Evolutionary conservation across 768 basidiomycete genomes (phyloP).

Genomic region (Artomyces pyxidatus): DNA sequence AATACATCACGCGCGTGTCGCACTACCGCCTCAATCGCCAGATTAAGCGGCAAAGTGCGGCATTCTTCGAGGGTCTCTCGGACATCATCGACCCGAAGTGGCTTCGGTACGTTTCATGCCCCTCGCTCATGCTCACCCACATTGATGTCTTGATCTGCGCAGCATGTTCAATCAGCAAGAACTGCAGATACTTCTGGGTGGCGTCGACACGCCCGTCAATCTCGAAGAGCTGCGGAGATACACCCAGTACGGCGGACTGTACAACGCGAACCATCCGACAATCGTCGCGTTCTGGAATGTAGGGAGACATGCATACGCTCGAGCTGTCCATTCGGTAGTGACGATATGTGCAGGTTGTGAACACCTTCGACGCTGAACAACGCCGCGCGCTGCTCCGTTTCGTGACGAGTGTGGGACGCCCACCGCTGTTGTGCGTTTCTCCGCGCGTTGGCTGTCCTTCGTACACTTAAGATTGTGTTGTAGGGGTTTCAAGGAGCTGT

Average conservation of each 20-base stretch:
- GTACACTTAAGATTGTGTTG: not conserved
- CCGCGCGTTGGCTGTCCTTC: not conserved
- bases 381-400: slow-evolving; percentile 75
- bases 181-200: slow-evolving; percentile 85
- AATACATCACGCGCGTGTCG: slow-evolving; percentile 85
- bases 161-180: slow-evolving; percentile 99
- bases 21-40: slow-evolving; percentile 86
- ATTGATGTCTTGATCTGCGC: too few relatives aligned
- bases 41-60: slow-evolving; percentile 75
- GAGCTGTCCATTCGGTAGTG: not conserved
- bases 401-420: slow-evolving; percentile 87
- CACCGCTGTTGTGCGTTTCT: slow-evolving; percentile 67
- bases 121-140: too few relatives aligned
- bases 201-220: slow-evolving; percentile 79
- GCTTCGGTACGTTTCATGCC: slow-evolving; percentile 48
- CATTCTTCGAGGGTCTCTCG: slow-evolving; percentile 87
- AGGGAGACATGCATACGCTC: slow-evolving; percentile 17
- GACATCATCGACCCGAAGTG: slow-evolving; percentile 90
- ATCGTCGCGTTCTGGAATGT: slow-evolving; percentile 83
- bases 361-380: slow-evolving; percentile 74
- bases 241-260: slow-evolving; percentile 79
- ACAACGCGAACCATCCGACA: slow-evolving; percentile 60
- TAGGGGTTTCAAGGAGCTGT: slow-evolving; percentile 80
- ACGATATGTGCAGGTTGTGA: slow-evolving; percentile 51
- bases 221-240: slow-evolving; percentile 70